Evolutionary conservation across 2,329 filamentous ascomycete species (phyloP).

Genomic region (Colletotrichum sp.): DNA sequence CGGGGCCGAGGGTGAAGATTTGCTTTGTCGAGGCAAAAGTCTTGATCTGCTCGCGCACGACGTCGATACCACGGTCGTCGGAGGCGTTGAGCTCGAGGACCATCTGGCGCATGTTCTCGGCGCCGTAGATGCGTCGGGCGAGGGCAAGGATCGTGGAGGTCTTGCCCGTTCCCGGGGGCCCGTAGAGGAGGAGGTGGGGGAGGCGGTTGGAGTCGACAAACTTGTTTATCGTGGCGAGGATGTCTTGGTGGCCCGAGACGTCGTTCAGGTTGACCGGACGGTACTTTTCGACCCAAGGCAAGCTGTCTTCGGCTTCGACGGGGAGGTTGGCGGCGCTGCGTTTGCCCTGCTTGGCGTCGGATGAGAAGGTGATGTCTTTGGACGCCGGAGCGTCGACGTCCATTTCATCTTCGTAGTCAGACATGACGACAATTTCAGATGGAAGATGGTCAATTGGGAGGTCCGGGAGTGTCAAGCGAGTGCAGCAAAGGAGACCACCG

Average conservation of each 20-base stretch:
- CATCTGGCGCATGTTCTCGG: constrained; percentile 95
- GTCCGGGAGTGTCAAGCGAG: background rate
- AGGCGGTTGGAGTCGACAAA: constrained; percentile 94
- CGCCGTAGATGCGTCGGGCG: constrained; percentile 89
- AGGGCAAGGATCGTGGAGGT: constrained; percentile 96
- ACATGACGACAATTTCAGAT: constrained; percentile 45
- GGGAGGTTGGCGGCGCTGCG: constrained; percentile 91
- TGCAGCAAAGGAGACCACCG: background rate
- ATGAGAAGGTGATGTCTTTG: constrained; percentile 70
- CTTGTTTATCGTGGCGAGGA: constrained; percentile 96
- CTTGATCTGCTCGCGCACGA: constrained; percentile 98
- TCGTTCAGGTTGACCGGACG: constrained; percentile 87
- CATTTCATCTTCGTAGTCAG: constrained; percentile 67
- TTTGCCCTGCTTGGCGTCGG: constrained; percentile 85
- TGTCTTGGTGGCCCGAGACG: constrained; percentile 96
- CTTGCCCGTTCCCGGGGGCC: constrained; percentile 95
- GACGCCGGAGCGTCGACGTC: constrained; percentile 59
- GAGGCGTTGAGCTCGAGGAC: constrained; percentile 97
- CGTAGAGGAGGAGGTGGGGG: constrained; percentile 95
- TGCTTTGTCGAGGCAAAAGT: constrained; percentile 98
- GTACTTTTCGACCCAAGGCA: constrained; percentile 99
- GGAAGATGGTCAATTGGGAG: background rate
- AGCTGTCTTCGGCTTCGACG: constrained; percentile 88
- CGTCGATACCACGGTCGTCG: constrained; percentile 96
- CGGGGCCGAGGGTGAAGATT: constrained; percentile 78